Base-by-base conservation (phyloP, 2,329 filamentous ascomycete species). In the Phaeosphaeriaceae sp. region DNA sequence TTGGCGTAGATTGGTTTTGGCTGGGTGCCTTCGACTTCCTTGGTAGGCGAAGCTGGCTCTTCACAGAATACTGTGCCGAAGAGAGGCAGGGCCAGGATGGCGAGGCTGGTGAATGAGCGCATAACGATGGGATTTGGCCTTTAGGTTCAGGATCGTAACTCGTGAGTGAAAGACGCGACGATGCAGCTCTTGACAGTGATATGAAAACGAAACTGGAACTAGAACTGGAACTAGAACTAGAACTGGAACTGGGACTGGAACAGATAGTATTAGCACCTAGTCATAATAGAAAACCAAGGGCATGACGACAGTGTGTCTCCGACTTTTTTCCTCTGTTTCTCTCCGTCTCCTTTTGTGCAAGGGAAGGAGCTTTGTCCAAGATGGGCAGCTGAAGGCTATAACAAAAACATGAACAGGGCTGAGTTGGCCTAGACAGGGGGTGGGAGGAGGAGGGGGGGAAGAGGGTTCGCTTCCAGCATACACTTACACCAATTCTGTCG, bases 61-160 rank as follows among this genome's bases (percentile, higher is more conserved):
- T 60, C 46, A 41, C 58, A 59, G 20, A 61, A 52, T 5, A 64
- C 62, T 2, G 49, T 42, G 54, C 55, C 56, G 35, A 67, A 55
- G 41, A 73, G 55, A 5, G 70, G 70, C 50, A 72, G 58, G 32
- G 64, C 64, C 49, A 72, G 43, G 35, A 73, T 39, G 36, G 61
- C 63, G 50, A 67, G 55, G 30, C 48, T 59, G 50, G 50, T 50
- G 51, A 73, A 62, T 21, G 65, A 68, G 38, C 56, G 67, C 70
- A 73, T 73, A 20, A 57, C 61, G 50, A 21, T 39, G 38, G 23
- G 23, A 26, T 26, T n/a, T n/a, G n/a, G n/a, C n/a, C n/a, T n/a
- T n/a, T n/a, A n/a, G n/a, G n/a, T n/a, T n/a, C n/a, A n/a, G n/a
- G n/a, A 11, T 26, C 23, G 23, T 26, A 26, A 26, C 23, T 26